Evolutionary conservation across 2,329 filamentous ascomycete genomes (phyloP), one percentile per base, ranked within the genome.

Genomic region (Alternaria sp.): DNA sequence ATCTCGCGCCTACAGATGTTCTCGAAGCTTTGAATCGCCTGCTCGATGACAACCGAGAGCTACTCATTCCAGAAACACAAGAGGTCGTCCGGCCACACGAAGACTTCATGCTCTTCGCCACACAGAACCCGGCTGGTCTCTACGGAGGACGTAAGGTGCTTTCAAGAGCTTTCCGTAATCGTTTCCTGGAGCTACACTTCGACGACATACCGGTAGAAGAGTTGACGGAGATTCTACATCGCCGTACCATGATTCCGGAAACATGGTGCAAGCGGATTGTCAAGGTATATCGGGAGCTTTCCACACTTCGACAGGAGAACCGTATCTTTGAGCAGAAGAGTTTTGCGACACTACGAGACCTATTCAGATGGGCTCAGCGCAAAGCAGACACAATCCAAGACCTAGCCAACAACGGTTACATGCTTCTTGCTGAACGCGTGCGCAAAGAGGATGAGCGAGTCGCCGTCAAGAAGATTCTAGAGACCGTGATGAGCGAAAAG

Each of bases 201-300:
- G 96, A 98, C 71, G 96, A 99, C 74, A 99, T 99, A 23, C 96
- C 96, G 0, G 93, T 98, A 76, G 90, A 93, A 67, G 96, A 99
- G 76, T 83, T 99, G 47, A 93, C 97, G 73, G 92, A 90, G 45
- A 99, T 99, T 71, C 79, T 99, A 32, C 92, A 96, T 75, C 90
- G 93, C 76, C 88, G 96, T 64, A 96, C 93, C 62, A 89, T 93
- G 72, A 93, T 97, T 13, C 93, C 96, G 0, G 93, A 95, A 5
- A 95, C 94, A 1, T 96, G 97, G 82, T 97, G 95, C 77, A 89
- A 89, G 67, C 89, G 92, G 55, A 98, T 99, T 62, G 96, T 99
- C 4, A 88, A 90, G 9, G 95, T 98, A 0, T 99, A 99, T 80
- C 92, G 93, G 73, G 93, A 97, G 76, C 87, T 99, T 7, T 97